Evolutionary conservation across 805 yeast species (phyloP), one percentile per base, ranked within the genome.

Genomic region (Wickerhamiella lipophila): DNA sequence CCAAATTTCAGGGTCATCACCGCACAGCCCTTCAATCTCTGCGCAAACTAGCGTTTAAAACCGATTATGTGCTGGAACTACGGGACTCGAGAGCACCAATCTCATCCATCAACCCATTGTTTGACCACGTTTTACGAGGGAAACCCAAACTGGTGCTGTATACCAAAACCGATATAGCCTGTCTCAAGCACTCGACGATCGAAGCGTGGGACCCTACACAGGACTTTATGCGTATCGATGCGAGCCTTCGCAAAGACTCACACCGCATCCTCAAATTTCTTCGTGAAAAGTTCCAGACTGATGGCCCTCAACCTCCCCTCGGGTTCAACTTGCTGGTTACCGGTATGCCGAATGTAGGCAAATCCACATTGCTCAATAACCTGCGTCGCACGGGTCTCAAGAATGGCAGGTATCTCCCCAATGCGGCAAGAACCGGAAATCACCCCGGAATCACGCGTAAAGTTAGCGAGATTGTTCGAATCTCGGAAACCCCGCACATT

Each of bases 331-430:
- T 83, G 50, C 69, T 88, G 69, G 76, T 89, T 41, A 79, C 81
- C 6, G 98, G 98, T 0, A 83, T 92, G 92, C 98, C 98, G 1
- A 92, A 92, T 61, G 94, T 87, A n/a, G 98, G 98, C 0, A 92
- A 92, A 64, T 83, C 95, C 11, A 82, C 96, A 0, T 62, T 92
- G 43, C 81, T 88, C 23, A 92, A 92, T 59, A 70, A 81, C 0
- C 65, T 88, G 46, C 66, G 96, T 51, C 66, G 61, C n/a, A 60
- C 69, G 1, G 71, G 75, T 3, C 59, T 55, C 11, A 26, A 30
- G 21, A 47, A 43, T 34, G 65, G 7, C 61, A 54, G 53, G 21
- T 50, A 46, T 42, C 45, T 41, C 59, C 44, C 70, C 49, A 83
- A 82, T 57, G 96, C 84, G 1, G 96, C 95, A 0, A 66, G 67